Evolutionary conservation across 768 basidiomycete genomes (phyloP).

Genomic region (Mycena venus): DNA sequence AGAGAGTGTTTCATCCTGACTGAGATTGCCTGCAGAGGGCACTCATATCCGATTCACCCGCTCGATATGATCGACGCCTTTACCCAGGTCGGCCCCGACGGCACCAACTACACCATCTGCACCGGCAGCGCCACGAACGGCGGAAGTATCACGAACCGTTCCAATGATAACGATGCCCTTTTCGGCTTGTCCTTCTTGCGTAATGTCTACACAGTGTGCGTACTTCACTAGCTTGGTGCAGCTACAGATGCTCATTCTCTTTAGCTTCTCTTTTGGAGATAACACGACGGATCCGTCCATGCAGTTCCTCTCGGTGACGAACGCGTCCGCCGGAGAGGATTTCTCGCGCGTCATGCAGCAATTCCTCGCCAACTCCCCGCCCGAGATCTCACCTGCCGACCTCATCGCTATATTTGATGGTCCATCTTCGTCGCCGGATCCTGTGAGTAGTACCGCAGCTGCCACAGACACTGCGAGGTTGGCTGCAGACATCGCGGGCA

Average conservation of each 20-base stretch:
- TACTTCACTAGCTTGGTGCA: background rate
- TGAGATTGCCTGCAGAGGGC: no score
- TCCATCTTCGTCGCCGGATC: background rate
- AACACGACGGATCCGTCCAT: background rate
- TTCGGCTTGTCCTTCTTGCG: background rate
- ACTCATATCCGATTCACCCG: no score
- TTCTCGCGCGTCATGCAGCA: background rate
- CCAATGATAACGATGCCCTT: background rate
- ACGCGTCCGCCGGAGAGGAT: background rate
- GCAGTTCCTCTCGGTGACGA: background rate
- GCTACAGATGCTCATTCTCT: background rate
- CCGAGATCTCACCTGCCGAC: background rate
- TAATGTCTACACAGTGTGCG: slow-evolving; percentile 8
- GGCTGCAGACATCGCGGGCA: background rate
- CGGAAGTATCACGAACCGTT: background rate
- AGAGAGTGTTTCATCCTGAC: no score
- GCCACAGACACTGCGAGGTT: background rate
- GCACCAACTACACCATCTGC: background rate
- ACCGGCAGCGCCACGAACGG: no score
- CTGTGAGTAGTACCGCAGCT: background rate
- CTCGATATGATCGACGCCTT: no score
- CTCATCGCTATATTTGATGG: background rate
- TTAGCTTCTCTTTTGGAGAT: slow-evolving; percentile 7
- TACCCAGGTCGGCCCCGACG: background rate
- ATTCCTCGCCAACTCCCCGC: background rate